Conservation (phyloP, 2,329 filamentous ascomycete species). For the Aplosporella prunicola region DNA sequence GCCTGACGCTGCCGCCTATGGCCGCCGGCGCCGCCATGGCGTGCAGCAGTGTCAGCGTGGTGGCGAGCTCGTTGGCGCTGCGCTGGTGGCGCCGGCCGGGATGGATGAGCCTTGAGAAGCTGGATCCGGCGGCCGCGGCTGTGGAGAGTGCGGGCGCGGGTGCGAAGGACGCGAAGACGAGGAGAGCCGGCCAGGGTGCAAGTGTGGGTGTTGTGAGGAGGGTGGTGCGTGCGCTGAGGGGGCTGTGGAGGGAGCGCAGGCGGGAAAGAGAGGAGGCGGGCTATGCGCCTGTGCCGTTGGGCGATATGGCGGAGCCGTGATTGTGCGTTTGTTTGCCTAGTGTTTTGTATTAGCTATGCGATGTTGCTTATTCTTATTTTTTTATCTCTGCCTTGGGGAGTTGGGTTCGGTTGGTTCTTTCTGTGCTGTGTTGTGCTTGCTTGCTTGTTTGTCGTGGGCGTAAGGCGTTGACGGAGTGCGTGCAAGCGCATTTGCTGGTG, state of each 20-base stretch:
- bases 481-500: too few relatives aligned
- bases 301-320: slow-evolving; percentile 29
- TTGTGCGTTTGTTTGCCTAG: background rate
- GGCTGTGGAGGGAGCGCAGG: slow-evolving; percentile 25
- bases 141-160: background rate
- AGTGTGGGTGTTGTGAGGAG: slow-evolving; percentile 17
- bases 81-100: slow-evolving; percentile 76
- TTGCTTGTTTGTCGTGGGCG: too few relatives aligned
- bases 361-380: slow-evolving; percentile 2
- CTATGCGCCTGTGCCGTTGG: slow-evolving; percentile 35
- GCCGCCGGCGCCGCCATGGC: slow-evolving; percentile 94
- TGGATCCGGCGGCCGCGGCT: slow-evolving; percentile 35
- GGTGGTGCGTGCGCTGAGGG: slow-evolving; percentile 21
- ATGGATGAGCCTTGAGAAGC: slow-evolving; percentile 71
- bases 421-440: too few relatives aligned
- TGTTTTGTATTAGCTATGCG: background rate
- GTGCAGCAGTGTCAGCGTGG: slow-evolving; percentile 79
- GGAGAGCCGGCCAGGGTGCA: slow-evolving; percentile 14
- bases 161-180: slow-evolving; percentile 19
- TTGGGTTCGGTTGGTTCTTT: too few relatives aligned
- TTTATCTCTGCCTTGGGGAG: too few relatives aligned
- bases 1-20: slow-evolving; percentile 82
- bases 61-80: slow-evolving; percentile 70
- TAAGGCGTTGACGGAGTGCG: too few relatives aligned
- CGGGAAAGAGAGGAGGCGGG: slow-evolving; percentile 30